These are phyloP conservation scores for Torulaspora pretoriensis DNA, from an alignment of 1,139 yeast genomes.

Conservation along the genomic window DNA sequence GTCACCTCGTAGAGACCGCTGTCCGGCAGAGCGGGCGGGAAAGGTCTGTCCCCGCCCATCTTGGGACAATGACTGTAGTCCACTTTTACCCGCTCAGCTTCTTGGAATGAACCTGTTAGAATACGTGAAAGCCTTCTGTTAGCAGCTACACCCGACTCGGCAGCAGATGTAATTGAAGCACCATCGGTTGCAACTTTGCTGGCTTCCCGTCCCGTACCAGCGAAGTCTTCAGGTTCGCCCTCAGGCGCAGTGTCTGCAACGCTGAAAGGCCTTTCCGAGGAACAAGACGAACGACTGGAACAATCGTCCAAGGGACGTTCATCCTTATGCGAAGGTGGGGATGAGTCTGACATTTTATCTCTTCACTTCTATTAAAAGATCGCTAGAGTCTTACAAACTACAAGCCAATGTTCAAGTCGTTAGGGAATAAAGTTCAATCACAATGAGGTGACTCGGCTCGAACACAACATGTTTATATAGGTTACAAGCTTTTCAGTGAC, in stretches of 20 bases:
- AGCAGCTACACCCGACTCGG: slow-evolving; percentile 29
- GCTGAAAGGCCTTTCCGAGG: not conserved
- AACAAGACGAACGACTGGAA: not conserved
- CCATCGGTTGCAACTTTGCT: slow-evolving; percentile 3
- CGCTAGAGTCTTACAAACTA: not conserved
- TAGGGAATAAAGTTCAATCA: no score
- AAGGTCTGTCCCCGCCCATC: slow-evolving; percentile 57
- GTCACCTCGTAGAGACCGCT: slow-evolving; percentile 51
- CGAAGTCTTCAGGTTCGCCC: slow-evolving; percentile 11
- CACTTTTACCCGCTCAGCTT: slow-evolving; percentile 27
- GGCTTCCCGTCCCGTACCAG: not conserved
- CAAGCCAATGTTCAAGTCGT: not conserved
- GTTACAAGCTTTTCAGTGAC: no score
- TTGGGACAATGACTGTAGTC: slow-evolving; percentile 40
- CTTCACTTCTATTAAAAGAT: not conserved
- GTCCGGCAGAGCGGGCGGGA: slow-evolving; percentile 52
- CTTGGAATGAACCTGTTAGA: slow-evolving; percentile 37
- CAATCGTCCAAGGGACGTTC: not conserved
- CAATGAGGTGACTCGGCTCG: no score
- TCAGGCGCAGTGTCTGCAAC: slow-evolving; percentile 8
- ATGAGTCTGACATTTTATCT: not conserved
- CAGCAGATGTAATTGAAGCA: slow-evolving; percentile 23
- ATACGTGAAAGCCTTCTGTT: slow-evolving; percentile 34
- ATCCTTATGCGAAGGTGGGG: slow-evolving; percentile 3
- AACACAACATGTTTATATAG: no score